phyloP scores from a whole-genome alignment of 2,329 filamentous ascomycete species.

The Stemphylium vesicarium region DNA sequence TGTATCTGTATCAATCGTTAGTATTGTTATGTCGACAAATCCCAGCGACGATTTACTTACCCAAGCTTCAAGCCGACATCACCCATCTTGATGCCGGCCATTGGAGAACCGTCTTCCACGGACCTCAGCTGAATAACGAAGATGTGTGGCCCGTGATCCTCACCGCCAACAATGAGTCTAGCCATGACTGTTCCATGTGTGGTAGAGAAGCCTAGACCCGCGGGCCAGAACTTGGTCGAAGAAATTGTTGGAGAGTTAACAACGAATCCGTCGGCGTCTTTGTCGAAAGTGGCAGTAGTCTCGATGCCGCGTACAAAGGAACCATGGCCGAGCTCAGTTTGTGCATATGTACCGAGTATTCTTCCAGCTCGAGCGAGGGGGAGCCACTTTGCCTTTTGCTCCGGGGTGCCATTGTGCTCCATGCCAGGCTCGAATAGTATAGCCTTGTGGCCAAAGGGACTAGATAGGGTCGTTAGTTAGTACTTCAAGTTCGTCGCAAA shows the following conservation, averaged over 20 bases:
- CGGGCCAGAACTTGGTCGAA: conserved; percentile 30
- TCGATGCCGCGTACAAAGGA: conserved; percentile 59
- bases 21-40: conserved; percentile 24
- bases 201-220: conserved; percentile 21
- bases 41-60: not conserved
- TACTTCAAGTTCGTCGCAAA: too few relatives aligned
- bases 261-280: conserved; percentile 52
- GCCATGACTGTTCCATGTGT: conserved; percentile 54
- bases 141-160: conserved; percentile 53
- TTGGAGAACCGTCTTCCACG: conserved; percentile 51
- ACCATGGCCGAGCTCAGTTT: conserved; percentile 60
- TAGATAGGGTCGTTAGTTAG: not conserved
- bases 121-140: conserved; percentile 59
- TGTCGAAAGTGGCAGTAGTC: conserved; percentile 55
- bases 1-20: conserved; percentile 43
- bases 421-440: conserved; percentile 44
- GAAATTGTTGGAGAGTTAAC: conserved; percentile 56
- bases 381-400: conserved; percentile 54
- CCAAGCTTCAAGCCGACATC: conserved; percentile 57
- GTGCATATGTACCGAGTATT: conserved; percentile 53
- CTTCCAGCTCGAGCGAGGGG: conserved; percentile 46
- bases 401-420: conserved; percentile 43
- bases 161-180: conserved; percentile 50
- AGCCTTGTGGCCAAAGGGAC: conserved; percentile 22
- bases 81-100: conserved; percentile 56